These are phyloP conservation scores for Mycena indigotica DNA, from an alignment of 768 basidiomycete species.

Conservation along the genomic window DNA sequence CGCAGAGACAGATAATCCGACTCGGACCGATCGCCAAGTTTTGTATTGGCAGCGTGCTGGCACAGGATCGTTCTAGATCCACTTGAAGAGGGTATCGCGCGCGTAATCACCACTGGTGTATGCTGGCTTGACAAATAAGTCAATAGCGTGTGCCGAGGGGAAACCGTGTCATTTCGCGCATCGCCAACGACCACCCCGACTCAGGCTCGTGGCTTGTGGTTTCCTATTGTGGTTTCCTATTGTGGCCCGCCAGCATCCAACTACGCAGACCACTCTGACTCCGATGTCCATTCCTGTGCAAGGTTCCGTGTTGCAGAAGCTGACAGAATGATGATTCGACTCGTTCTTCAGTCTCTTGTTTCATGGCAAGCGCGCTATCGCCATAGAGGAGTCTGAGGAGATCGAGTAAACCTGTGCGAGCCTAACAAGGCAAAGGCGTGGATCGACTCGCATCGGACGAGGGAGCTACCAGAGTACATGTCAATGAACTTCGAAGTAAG, in stretches of 20 bases:
- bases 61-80: conserved; percentile 44
- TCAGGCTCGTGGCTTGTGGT: conserved; percentile 43
- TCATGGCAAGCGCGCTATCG: conserved; percentile 33
- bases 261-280: conserved; percentile 3
- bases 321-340: conserved; percentile 33
- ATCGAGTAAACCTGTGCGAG: conserved; percentile 37
- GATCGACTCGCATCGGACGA: conserved; percentile 33
- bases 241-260: conserved; percentile 32
- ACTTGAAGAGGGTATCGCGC: conserved; percentile 35
- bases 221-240: conserved; percentile 41
- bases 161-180: conserved; percentile 30
- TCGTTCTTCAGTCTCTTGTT: conserved; percentile 39
- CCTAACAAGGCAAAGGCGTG: conserved; percentile 38
- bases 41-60: conserved; percentile 38
- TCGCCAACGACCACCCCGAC: conserved; percentile 40
- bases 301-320: conserved; percentile 1
- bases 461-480: conserved; percentile 33
- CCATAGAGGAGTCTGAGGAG: conserved; percentile 40
- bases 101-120: conserved; percentile 44
- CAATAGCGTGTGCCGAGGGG: conserved; percentile 57
- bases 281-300: conserved; percentile 2
- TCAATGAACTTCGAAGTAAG: too few species aligned
- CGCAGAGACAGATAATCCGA: too few species aligned
- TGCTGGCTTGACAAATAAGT: conserved; percentile 33
- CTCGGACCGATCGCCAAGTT: too few species aligned